Evolutionary conservation across 805 yeast species (phyloP).

Genomic region (Candida corydali): DNA sequence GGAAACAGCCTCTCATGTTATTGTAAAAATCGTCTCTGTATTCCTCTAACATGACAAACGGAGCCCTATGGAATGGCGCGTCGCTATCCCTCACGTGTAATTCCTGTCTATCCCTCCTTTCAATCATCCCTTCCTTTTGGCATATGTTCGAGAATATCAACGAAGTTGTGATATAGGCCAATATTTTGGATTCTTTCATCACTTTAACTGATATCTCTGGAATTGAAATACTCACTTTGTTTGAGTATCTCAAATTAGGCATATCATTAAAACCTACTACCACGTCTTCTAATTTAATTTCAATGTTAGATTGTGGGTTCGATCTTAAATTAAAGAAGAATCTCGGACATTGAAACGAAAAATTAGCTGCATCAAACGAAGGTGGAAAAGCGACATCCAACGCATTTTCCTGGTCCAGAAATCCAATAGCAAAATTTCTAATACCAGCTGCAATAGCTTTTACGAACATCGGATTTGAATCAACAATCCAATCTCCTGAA

Average conservation of each 20-base stretch:
- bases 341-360: slow-evolving; percentile 52
- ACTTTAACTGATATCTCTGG: slow-evolving; percentile 41
- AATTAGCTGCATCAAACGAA: slow-evolving; percentile 64
- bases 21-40: slow-evolving; percentile 45
- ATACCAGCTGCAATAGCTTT: slow-evolving; percentile 40
- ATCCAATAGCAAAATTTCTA: slow-evolving; percentile 56
- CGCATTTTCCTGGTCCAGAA: slow-evolving; percentile 72
- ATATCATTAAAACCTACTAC: slow-evolving; percentile 59
- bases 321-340: slow-evolving; percentile 37
- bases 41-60: slow-evolving; percentile 60
- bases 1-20: slow-evolving; percentile 47
- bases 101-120: slow-evolving; percentile 52
- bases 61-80: slow-evolving; percentile 75
- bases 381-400: slow-evolving; percentile 52
- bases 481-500: slow-evolving; percentile 53
- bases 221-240: slow-evolving; percentile 46
- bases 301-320: slow-evolving; percentile 7
- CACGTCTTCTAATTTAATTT: slow-evolving; percentile 17
- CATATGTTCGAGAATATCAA: slow-evolving; percentile 56
- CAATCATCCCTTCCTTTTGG: slow-evolving; percentile 45
- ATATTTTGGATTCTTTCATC: slow-evolving; percentile 11
- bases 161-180: slow-evolving; percentile 52
- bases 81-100: slow-evolving; percentile 68
- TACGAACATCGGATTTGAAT: slow-evolving; percentile 46
- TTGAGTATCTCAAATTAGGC: slow-evolving; percentile 62